Evolutionary conservation across 1,284 basidiomycete species (phyloP), one percentile per base, ranked within the genome.

Genomic region (Blastosporella zonata): DNA sequence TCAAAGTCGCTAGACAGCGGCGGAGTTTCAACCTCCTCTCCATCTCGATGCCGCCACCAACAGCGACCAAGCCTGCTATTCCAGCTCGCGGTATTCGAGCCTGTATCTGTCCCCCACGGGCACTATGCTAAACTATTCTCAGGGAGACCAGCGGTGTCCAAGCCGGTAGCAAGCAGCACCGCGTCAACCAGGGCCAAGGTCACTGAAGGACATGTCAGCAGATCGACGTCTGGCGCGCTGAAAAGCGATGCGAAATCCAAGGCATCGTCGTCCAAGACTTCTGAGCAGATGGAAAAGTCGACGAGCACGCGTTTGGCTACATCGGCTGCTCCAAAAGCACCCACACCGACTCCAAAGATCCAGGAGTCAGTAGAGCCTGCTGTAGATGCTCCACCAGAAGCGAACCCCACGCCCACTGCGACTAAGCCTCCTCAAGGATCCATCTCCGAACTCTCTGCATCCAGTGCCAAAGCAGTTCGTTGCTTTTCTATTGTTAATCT

Each of bases 141-240:
- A 67, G 65, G 65, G 38, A 63, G 66, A 53, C 55, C 55, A 22
- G 43, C 46, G 15, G 49, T 43, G 15, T 56, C 61, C 28, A 65
- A 62, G 50, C 58, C 60, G n/a, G 45, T 62, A 38, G 49, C 22
- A 18, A 39, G 37, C 21, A 48, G 42, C 31, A 58, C 56, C 5
- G 54, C 51, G 10, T 54, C 55, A 1, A 50, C 53, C 15, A 48
- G 55, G 34, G 49, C 55, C 8, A 55, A 50, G 29, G 51, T 55
- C 46, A 46, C 33, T 10, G 34, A 29, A n/a, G 34, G 36, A 29
- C 3, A 7, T 37, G 10, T 43, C 34, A 17, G 18, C 20, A 29
- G 20, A 43, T 31, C 13, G 20, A 34, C 17, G 17, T 25, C 18
- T 15, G 36, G 20, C 9, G 21, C 36, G 10, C 6, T 17, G 20